phyloP scores from a whole-genome alignment of 1,284 basidiomycete genomes.

The Macrocystidia cucumis region DNA sequence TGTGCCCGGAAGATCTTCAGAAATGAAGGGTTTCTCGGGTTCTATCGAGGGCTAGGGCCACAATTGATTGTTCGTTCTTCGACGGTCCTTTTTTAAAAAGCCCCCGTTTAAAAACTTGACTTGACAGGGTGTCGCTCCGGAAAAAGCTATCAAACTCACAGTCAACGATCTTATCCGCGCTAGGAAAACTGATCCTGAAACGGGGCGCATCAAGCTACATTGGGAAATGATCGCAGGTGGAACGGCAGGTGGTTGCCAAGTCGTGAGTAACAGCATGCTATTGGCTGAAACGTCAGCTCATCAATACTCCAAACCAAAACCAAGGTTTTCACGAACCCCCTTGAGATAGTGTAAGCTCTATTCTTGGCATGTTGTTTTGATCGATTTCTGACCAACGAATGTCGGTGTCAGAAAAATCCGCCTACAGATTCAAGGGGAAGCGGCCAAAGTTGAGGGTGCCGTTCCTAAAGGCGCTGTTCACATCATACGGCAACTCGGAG shows the following conservation, averaged over 20 bases:
- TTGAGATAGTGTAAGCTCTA: conserved; percentile 78
- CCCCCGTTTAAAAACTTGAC: conserved; percentile 5
- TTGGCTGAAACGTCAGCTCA: conserved; percentile 4
- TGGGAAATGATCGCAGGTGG: conserved; percentile 95
- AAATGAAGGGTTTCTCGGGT: conserved; percentile 92
- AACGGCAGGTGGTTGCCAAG: conserved; percentile 94
- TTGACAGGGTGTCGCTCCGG: conserved; percentile 88
- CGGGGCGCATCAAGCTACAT: conserved; percentile 79
- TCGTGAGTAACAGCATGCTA: conserved; percentile 48
- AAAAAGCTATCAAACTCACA: conserved; percentile 96
- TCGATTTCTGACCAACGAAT: conserved; percentile 7
- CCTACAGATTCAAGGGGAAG: conserved; percentile 93
- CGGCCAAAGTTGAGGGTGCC: conserved; percentile 77
- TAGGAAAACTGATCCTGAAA: conserved; percentile 86
- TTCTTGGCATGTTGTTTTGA: conserved; percentile 5
- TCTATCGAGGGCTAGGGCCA: conserved; percentile 94
- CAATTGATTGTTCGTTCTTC: conserved; percentile 73
- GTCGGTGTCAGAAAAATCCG: conserved; percentile 92
- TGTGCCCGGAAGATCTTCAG: conserved; percentile 92
- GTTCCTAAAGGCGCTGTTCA: conserved; percentile 83
- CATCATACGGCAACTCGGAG: conserved; percentile 88
- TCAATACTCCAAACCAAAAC: conserved; percentile 11
- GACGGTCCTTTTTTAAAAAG: conserved; percentile 1
- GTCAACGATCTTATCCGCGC: conserved; percentile 91
- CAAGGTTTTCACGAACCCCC: conserved; percentile 91